A percentile compares a stretch with the other conserved stretches of the same genome.
These are phyloP conservation scores for Phyllosticta citribraziliensis DNA, from an alignment of 2,329 filamentous ascomycete species.

Conservation along the genomic window DNA sequence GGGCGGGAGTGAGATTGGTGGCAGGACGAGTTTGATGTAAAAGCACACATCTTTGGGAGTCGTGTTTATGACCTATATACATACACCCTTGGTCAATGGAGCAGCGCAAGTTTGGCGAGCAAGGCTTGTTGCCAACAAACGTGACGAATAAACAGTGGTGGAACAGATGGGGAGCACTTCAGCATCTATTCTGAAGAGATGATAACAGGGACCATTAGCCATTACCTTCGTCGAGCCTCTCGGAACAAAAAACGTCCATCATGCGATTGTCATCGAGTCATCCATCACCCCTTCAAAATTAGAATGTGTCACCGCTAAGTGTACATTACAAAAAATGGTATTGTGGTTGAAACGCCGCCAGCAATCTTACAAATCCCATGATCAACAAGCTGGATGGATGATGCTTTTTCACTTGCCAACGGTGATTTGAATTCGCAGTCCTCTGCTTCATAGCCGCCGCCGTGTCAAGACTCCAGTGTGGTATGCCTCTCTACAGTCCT, in stretches of 20 bases:
- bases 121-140: too few species aligned
- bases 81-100: background rate
- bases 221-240: too few species aligned
- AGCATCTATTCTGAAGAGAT: too few species aligned
- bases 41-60: background rate
- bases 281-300: background rate
- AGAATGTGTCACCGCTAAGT: background rate
- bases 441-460: background rate
- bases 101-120: background rate
- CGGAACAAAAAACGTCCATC: background rate
- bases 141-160: too few species aligned
- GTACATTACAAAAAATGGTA: background rate
- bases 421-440: background rate
- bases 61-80: background rate
- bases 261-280: background rate
- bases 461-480: background rate
- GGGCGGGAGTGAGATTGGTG: conserved; percentile 83
- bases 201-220: too few species aligned
- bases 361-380: background rate
- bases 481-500: background rate
- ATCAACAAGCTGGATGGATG: background rate
- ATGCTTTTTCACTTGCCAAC: background rate
- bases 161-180: too few species aligned
- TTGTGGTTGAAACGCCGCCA: background rate
- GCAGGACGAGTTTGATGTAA: conserved; percentile 85